Evolutionary conservation across 495 filamentous ascomycete species (phyloP), one percentile per base, ranked within the genome.

Genomic region (Immersiella caudata): DNA sequence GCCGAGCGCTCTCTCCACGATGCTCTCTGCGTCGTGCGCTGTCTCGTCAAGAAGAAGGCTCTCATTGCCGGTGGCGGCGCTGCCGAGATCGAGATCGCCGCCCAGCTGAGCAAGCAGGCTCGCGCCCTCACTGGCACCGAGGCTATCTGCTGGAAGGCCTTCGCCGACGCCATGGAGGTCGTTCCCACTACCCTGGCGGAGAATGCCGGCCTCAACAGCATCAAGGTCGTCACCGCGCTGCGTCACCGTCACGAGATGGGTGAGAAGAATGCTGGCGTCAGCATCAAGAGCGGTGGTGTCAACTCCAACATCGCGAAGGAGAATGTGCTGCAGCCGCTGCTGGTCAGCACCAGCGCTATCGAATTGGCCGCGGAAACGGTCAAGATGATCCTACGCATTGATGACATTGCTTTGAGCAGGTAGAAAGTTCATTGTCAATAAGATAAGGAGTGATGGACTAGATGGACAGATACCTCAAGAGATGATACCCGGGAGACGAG

Each of bases 171-270:
- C 27, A 90, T 99, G 85, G 95, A 99, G 82, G 92, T 99, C 8
- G 93, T 98, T 65, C 95, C 95, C 18, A 97, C 94, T 24, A 99
- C 95, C 1, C 86, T 99, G 54, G 95, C 95, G 2, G 95, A 99
- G 83, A 99, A 99, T 71, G 95, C 95, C 0, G 95, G 95, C 36
- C 84, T 99, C 64, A 98, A 97, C 83, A 92, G 90, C 74, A 98
- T 99, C 84, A 96, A 94, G 79, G 96, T 99, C 18, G 95, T 99
- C n/a, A 99, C 95, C 40, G 96, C 97, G 67, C 80, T 99, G 77
- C 86, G 96, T 73, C 92, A 97, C 80, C 86, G 93, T 70, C 95
- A 99, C 77, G 95, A 93, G 67, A 88, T 91, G 77, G 96, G 94
- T 60, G 93, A 98, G 86, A 90, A 90, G 83, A 96, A 96, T 71